Percentiles rank a stretch among this genome's conserved stretches.
Conservation (phyloP, 805 yeast species). For the Soucietia sequanensis region DNA sequence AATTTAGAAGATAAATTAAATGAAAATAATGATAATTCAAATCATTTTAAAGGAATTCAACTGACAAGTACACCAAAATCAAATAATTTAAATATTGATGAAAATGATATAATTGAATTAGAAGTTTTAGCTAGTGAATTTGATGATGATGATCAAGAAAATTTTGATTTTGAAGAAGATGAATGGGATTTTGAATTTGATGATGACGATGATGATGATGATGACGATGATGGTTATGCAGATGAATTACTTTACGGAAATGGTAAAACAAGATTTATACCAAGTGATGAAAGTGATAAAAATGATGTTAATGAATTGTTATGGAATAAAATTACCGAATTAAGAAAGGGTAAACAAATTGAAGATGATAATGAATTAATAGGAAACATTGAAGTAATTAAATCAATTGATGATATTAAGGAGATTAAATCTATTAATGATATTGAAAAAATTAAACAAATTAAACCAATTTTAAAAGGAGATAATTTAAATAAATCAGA, state of each 20-base stretch:
- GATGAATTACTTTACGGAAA: constrained; percentile 27
- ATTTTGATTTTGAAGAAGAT: constrained; percentile 21
- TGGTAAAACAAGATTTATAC: constrained; percentile 11
- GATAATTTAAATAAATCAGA: constrained; percentile 1
- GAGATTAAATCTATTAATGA: constrained; percentile 1
- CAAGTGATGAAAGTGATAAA: constrained; percentile 6
- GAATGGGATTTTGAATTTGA: constrained; percentile 36
- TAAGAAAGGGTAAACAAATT: constrained; percentile 15
- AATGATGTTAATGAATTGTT: constrained; percentile 22
- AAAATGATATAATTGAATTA: constrained; percentile 49
- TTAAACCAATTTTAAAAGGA: neutral
- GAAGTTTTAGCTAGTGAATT: constrained; percentile 55
- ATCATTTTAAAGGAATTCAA: constrained; percentile 1
- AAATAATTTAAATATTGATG: constrained; percentile 29
- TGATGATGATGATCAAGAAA: constrained; percentile 24
- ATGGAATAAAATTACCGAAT: constrained; percentile 39
- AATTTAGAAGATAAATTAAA: constrained; percentile 1
- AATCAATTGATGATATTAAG: neutral
- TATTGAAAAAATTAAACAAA: neutral
- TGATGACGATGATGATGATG: constrained; percentile 37
- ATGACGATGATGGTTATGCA: constrained; percentile 30
- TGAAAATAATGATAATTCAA: neutral
- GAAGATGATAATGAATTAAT: no score
- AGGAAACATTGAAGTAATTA: no score
- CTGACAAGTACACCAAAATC: constrained; percentile 10